Base-by-base conservation (phyloP, 2,329 filamentous ascomycete genomes). In the Xylaria sp. region DNA sequence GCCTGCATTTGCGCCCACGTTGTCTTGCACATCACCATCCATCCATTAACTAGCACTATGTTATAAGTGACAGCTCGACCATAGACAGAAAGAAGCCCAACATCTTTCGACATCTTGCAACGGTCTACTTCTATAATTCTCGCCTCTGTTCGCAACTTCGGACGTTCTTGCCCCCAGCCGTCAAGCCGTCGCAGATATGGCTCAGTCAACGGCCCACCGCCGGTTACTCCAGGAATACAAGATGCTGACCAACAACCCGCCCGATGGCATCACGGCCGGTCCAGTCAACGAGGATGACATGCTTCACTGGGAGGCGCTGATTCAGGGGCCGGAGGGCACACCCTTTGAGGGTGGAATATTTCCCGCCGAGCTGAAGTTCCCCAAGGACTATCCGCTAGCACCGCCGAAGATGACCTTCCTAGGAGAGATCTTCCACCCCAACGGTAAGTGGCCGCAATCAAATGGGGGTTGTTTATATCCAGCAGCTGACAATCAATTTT, bases 171-270 rank as follows among this genome's bases (percentile, higher is more conserved):
- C n/a, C n/a, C n/a, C n/a, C n/a, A n/a, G n/a, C n/a, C n/a, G n/a
- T n/a, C n/a, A n/a, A n/a, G n/a, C n/a, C n/a, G n/a, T n/a, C n/a
- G n/a, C n/a, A n/a, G 54, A 50, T 52, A 85, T 85, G 82, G 77
- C 83, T 44, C 77, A 81, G 59, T 83, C 83, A 24, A 87, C 84
- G 56, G 85, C 86, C 63, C 85, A 88, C 71, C 84, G 86, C 65
- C 92, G 94, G 39, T 89, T 99, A 64, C 92, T 97, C 72, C 90
- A 93, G 76, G 94, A 99, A 80, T 99, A 99, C 81, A 91, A 91
- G 70, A 87, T 90, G 60, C 88, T 99, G 59, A 94, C 92, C 60
- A 93, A 91, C 69, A 94, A 95, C 75, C 91, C 93, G 0, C 93
- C 93, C n/a, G 93, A 97, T 58, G 94, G 94, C 72, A 97, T 99